These are phyloP conservation scores for Aciculosporium take DNA, from an alignment of 2,329 filamentous ascomycete genomes.

Conservation along the genomic window DNA sequence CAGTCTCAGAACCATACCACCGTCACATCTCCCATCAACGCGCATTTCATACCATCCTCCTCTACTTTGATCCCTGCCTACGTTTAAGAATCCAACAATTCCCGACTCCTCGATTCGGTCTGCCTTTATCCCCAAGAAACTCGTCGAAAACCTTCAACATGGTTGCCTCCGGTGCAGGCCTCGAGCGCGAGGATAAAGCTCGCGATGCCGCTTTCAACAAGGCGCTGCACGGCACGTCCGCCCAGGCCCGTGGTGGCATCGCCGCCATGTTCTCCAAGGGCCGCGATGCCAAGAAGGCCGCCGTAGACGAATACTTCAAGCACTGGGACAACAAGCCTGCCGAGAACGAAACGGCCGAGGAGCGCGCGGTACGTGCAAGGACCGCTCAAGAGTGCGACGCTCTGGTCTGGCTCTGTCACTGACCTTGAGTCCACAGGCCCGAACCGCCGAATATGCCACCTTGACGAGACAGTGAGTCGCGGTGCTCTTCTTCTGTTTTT, in stretches of 20 bases:
- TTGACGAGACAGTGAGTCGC: conserved; percentile 74
- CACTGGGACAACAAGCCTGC: conserved; percentile 82
- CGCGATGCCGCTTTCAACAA: conserved; percentile 88
- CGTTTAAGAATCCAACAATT: neutral
- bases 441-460: conserved; percentile 80
- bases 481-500: neutral
- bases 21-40: neutral
- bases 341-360: conserved; percentile 68
- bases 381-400: neutral
- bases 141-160: conserved; percentile 22
- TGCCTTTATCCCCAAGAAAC: neutral
- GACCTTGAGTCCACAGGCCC: conserved; percentile 37
- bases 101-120: conserved; percentile 6
- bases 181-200: conserved; percentile 70
- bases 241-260: conserved; percentile 57
- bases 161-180: conserved; percentile 27
- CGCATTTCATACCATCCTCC: neutral
- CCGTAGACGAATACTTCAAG: conserved; percentile 88
- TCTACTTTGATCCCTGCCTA: neutral
- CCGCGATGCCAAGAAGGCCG: conserved; percentile 56
- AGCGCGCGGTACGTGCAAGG: conserved; percentile 50
- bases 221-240: conserved; percentile 64
- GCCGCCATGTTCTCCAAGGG: conserved; percentile 79
- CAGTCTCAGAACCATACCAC: neutral
- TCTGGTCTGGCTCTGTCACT: neutral